Evolutionary conservation across 2,329 filamentous ascomycete species (phyloP).

Genomic region (Fusarium devonianum): DNA sequence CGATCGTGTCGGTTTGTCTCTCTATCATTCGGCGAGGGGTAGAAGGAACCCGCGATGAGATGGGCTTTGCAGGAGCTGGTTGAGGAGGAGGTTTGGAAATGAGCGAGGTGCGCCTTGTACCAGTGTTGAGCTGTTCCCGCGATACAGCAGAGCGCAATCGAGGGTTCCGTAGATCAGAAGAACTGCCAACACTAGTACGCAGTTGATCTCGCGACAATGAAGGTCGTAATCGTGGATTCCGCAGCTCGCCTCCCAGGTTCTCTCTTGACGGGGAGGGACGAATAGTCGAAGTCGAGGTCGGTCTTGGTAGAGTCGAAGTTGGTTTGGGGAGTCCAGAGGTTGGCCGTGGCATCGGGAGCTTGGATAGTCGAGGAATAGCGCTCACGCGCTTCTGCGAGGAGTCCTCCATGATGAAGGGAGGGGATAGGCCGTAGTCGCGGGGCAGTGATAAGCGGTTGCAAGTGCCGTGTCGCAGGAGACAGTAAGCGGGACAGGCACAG

Average conservation of each 20-base stretch:
- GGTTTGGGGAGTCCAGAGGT: conserved; percentile 46
- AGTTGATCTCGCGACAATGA: conserved; percentile 52
- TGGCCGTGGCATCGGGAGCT: conserved; percentile 48
- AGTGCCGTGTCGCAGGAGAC: background rate
- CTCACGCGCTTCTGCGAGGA: conserved; percentile 48
- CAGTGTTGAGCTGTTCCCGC: conserved; percentile 48
- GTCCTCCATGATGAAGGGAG: conserved; percentile 42
- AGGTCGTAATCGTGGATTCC: conserved; percentile 51
- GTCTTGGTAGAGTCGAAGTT: conserved; percentile 34
- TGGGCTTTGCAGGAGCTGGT: conserved; percentile 26
- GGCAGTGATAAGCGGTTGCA: background rate
- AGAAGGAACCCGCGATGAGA: conserved; percentile 27
- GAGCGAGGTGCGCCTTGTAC: conserved; percentile 32
- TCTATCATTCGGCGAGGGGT: conserved; percentile 31
- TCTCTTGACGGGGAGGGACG: conserved; percentile 44
- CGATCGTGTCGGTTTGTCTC: conserved; percentile 29
- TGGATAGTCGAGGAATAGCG: conserved; percentile 49
- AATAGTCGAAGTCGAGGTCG: conserved; percentile 41
- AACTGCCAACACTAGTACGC: conserved; percentile 31
- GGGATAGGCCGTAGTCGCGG: background rate
- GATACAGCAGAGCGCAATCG: conserved; percentile 51
- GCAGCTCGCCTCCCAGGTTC: conserved; percentile 43
- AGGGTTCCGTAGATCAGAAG: conserved; percentile 48
- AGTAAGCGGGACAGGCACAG: conserved; percentile 1
- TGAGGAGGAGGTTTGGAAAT: conserved; percentile 30